Evolutionary conservation across 176 grass and related monocot species (phyloP).

Genomic region (Paspalum vaginatum): DNA sequence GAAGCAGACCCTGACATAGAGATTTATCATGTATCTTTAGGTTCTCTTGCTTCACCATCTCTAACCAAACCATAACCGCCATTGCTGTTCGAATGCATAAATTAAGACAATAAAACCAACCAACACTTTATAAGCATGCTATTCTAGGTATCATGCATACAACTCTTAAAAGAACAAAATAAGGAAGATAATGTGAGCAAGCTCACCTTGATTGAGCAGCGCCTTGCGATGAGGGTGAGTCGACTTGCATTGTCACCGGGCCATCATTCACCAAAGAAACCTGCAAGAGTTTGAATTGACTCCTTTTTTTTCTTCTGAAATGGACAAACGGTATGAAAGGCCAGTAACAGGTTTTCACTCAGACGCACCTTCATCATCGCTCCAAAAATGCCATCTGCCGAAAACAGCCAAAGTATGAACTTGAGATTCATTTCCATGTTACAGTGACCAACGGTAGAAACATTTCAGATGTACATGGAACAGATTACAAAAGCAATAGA

Average conservation of each 20-base stretch:
- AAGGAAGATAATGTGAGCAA: conserved; percentile 3
- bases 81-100: conserved; percentile 39
- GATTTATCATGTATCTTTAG: conserved; percentile 27
- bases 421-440: conserved; percentile 13
- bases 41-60: conserved; percentile 38
- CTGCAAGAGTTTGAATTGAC: conserved; percentile 53
- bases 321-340: not conserved
- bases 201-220: conserved; percentile 64
- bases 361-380: conserved; percentile 93
- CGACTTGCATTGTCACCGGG: conserved; percentile 94
- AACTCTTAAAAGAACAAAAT: not conserved
- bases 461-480: conserved; percentile 4
- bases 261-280: conserved; percentile 95
- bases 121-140: conserved; percentile 1
- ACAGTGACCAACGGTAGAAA: not conserved
- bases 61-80: conserved; percentile 17
- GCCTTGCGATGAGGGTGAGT: conserved; percentile 59
- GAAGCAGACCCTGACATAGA: not conserved
- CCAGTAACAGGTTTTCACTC: conserved; percentile 33
- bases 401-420: conserved; percentile 33
- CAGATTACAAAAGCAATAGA: not conserved
- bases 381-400: conserved; percentile 91
- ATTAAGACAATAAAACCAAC: conserved; percentile 8
- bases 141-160: conserved; percentile 16
- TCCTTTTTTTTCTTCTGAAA: conserved; percentile 15